These are phyloP conservation scores for Lasiodiplodia hormozganensis DNA, from an alignment of 2,329 filamentous ascomycete genomes.

Conservation along the genomic window DNA sequence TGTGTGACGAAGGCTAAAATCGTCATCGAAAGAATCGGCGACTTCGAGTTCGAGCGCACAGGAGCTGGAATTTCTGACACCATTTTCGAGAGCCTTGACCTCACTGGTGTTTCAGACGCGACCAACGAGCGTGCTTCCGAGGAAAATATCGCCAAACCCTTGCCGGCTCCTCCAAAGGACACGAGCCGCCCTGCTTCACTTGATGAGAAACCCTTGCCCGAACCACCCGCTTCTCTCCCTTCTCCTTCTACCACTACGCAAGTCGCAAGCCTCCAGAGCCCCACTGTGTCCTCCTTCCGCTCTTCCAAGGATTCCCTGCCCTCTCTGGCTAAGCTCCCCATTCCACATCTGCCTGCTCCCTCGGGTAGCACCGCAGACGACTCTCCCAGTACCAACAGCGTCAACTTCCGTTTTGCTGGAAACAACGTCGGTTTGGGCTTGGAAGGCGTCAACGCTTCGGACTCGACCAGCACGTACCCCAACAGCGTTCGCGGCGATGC, in stretches of 20 bases:
- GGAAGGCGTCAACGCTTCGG: slow-evolving; percentile 76
- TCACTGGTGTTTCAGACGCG: slow-evolving; percentile 12
- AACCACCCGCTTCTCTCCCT: slow-evolving; percentile 61
- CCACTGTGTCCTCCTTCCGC: slow-evolving; percentile 49
- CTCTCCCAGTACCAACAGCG: slow-evolving; percentile 24
- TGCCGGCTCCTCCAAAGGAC: slow-evolving; percentile 44
- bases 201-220: slow-evolving; percentile 72
- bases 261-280: slow-evolving; percentile 39
- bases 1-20: slow-evolving; percentile 86
- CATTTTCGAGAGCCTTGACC: slow-evolving; percentile 43
- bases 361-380: slow-evolving; percentile 31
- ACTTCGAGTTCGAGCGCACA: slow-evolving; percentile 77
- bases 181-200: slow-evolving; percentile 49
- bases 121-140: slow-evolving; percentile 22
- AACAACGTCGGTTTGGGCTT: slow-evolving; percentile 47
- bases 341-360: slow-evolving; percentile 37
- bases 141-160: slow-evolving; percentile 45
- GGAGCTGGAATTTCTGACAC: slow-evolving; percentile 52
- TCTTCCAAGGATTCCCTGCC: slow-evolving; percentile 58
- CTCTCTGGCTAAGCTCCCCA: slow-evolving; percentile 40
- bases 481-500: slow-evolving; percentile 79
- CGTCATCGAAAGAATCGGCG: slow-evolving; percentile 86
- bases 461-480: slow-evolving; percentile 78
- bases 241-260: slow-evolving; percentile 36
- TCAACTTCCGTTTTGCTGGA: slow-evolving; percentile 37